Conservation (phyloP, 768 basidiomycete species). For the Rhodotorula kratochvilovae region DNA sequence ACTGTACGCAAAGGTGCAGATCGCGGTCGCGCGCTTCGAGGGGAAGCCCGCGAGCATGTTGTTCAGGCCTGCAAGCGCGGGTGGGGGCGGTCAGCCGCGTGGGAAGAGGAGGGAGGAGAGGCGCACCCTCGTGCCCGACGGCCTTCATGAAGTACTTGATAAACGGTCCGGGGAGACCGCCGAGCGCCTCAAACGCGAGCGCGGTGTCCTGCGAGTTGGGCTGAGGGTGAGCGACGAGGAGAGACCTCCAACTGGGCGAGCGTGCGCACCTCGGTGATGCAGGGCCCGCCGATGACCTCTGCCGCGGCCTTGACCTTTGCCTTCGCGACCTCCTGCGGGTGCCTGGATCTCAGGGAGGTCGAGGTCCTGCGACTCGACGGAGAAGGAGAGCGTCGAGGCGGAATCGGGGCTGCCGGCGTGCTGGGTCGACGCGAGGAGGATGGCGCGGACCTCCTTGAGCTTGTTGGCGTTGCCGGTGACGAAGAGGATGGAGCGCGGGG, state of each 20-base stretch:
- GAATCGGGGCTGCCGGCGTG: conserved; percentile 4
- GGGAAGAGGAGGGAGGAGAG: not conserved
- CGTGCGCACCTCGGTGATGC: conserved; percentile 57
- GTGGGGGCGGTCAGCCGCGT: not conserved
- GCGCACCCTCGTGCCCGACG: conserved; percentile 74
- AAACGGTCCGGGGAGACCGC: conserved; percentile 91
- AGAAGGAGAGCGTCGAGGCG: conserved; percentile 54
- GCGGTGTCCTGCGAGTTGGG: conserved; percentile 72
- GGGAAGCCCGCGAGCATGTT: conserved; percentile 70
- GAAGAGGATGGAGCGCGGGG: conserved; percentile 51
- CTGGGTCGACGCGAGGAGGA: conserved; percentile 59
- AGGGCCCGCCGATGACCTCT: conserved; percentile 59
- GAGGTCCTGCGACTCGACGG: conserved; percentile 70
- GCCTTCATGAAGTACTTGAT: conserved; percentile 86
- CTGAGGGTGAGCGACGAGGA: conserved; percentile 33
- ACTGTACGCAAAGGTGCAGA: conserved; percentile 95
- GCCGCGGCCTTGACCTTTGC: conserved; percentile 84
- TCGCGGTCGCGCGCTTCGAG: conserved; percentile 73
- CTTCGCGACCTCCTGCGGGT: conserved; percentile 76
- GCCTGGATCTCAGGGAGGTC: conserved; percentile 89
- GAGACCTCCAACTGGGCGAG: not conserved
- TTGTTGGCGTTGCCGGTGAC: conserved; percentile 95
- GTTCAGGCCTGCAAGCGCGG: conserved; percentile 64
- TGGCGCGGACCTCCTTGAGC: conserved; percentile 76
- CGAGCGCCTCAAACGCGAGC: conserved; percentile 78